Evolutionary conservation across 2,329 filamentous ascomycete species (phyloP).

Genomic region (Coleophoma cylindrospora): DNA sequence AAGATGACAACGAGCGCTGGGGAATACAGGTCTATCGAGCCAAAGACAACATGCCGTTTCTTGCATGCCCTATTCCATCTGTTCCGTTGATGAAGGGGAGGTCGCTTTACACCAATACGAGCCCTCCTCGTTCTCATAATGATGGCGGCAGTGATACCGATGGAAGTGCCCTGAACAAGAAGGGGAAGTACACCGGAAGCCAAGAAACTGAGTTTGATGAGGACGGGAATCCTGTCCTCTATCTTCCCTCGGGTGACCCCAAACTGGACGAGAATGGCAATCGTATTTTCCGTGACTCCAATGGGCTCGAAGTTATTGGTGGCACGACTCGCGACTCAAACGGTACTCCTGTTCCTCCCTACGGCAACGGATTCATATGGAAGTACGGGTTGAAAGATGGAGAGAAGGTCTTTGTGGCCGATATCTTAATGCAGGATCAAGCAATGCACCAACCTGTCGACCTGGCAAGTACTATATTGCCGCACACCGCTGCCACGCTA

Average conservation of each 20-base stretch:
- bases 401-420: neutral
- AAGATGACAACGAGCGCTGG: too few relatives aligned
- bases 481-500: conserved; percentile 12
- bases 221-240: neutral
- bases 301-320: neutral
- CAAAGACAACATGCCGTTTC: too few relatives aligned
- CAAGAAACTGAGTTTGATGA: neutral
- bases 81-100: too few relatives aligned
- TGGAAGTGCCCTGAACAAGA: neutral
- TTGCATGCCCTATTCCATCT: too few relatives aligned
- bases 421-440: neutral
- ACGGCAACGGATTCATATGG: neutral
- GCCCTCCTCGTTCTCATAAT: too few relatives aligned
- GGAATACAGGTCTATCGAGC: too few relatives aligned
- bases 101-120: too few relatives aligned
- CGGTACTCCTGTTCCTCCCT: neutral
- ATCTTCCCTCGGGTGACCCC: neutral
- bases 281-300: neutral
- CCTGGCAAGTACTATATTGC: conserved; percentile 15
- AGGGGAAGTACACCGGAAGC: neutral
- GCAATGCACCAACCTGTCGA: neutral
- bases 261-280: neutral
- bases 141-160: neutral
- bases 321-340: neutral
- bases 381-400: neutral